phyloP scores from a whole-genome alignment of 139 green algal genomes.

The Chlamydomonas asymmetrica region DNA sequence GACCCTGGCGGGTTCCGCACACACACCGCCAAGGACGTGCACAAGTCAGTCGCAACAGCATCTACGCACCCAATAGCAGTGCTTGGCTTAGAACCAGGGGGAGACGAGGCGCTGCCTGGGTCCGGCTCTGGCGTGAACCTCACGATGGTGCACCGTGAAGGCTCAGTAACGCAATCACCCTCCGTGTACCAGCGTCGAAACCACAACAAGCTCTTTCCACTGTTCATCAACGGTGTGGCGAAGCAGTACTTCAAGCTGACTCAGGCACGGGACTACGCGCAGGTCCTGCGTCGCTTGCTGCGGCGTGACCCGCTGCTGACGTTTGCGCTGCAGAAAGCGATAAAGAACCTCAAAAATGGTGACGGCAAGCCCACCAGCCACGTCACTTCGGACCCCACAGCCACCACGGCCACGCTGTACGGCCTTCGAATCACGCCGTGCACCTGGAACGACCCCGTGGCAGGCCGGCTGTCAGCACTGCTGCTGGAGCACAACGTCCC shows the following conservation, averaged over 20 bases:
- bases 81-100: conserved; percentile 9
- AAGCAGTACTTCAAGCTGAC: conserved; percentile 37
- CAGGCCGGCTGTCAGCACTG: conserved; percentile 29
- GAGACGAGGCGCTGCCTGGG: no score
- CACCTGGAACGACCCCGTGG: conserved; percentile 33
- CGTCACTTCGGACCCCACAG: conserved; percentile 47
- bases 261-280: conserved; percentile 31
- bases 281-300: conserved; percentile 41
- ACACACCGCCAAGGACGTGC: conserved; percentile 20
- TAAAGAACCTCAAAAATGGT: conserved; percentile 30
- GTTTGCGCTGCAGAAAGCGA: conserved; percentile 51
- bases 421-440: conserved; percentile 49
- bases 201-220: conserved; percentile 42
- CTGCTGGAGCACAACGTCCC: conserved; percentile 53
- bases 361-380: conserved; percentile 40
- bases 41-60: conserved; percentile 16
- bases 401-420: conserved; percentile 36
- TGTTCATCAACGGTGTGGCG: conserved; percentile 35
- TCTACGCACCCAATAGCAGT: conserved; percentile 25
- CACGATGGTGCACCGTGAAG: conserved; percentile 2
- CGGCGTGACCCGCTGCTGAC: conserved; percentile 46
- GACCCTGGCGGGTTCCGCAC: conserved; percentile 13
- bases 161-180: neutral
- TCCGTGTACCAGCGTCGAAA: conserved; percentile 9
- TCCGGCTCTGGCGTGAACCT: neutral